phyloP scores from a whole-genome alignment of 2,329 filamentous ascomycete genomes.

The Xylaria sp. region DNA sequence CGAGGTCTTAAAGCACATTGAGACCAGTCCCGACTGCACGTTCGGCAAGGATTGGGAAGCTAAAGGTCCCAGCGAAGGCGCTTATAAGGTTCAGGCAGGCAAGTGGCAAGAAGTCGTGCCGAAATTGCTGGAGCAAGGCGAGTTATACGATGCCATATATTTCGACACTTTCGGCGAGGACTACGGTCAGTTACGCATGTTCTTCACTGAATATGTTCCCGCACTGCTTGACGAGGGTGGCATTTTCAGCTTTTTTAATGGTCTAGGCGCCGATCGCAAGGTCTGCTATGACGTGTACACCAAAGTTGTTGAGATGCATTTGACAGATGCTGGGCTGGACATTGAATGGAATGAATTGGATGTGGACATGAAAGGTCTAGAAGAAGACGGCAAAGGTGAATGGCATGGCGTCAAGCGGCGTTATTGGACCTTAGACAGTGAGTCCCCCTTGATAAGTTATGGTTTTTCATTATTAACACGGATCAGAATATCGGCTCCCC shows the following conservation, averaged over 20 bases:
- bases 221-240: constrained; percentile 77
- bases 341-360: constrained; percentile 84
- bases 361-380: constrained; percentile 74
- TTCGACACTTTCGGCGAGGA: constrained; percentile 98
- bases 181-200: constrained; percentile 83
- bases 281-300: constrained; percentile 98
- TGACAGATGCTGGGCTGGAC: constrained; percentile 89
- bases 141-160: constrained; percentile 88
- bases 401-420: constrained; percentile 90
- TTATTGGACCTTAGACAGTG: constrained; percentile 87
- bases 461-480: constrained; percentile 44
- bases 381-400: constrained; percentile 74
- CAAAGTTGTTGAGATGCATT: constrained; percentile 89
- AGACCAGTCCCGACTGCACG: constrained; percentile 54
- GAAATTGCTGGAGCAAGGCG: constrained; percentile 72
- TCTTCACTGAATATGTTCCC: constrained; percentile 90
- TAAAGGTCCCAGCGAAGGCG: constrained; percentile 68
- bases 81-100: constrained; percentile 77
- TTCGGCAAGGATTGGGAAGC: constrained; percentile 68
- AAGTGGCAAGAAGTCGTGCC: constrained; percentile 86
- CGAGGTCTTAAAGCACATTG: constrained; percentile 75
- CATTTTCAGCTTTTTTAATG: constrained; percentile 88
- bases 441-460: constrained; percentile 48
- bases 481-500: constrained; percentile 75
- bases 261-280: constrained; percentile 88